Percentiles rank a stretch among this genome's conserved stretches.
Evolutionary conservation across 169 alveolate genomes (phyloP).

Genomic region (Plasmodium vinckei): DNA sequence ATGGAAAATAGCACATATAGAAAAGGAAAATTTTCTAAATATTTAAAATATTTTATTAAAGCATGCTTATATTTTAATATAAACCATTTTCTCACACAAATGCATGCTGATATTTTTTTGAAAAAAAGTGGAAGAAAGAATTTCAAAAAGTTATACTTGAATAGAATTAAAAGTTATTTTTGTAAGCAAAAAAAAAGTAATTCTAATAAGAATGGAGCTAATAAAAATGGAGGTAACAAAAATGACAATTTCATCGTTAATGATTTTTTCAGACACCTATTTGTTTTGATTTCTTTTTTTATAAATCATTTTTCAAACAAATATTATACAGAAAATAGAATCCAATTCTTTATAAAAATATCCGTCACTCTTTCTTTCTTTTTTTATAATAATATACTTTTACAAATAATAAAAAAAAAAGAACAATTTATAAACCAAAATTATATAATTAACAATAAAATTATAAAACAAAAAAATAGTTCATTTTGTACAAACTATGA

Average conservation of each 20-base stretch:
- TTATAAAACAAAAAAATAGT: slow-evolving; percentile 10
- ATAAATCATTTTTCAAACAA: slow-evolving; percentile 52
- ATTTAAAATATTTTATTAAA: slow-evolving; percentile 36
- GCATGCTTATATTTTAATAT: slow-evolving; percentile 70
- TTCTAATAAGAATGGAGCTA: background rate
- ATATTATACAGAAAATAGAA: slow-evolving; percentile 6
- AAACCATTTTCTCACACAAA: slow-evolving; percentile 48
- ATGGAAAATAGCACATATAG: slow-evolving; percentile 28
- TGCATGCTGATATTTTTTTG: slow-evolving; percentile 34
- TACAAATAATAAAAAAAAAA: slow-evolving; percentile 33
- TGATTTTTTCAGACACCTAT: slow-evolving; percentile 67
- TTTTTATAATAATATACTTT: slow-evolving; percentile 60
- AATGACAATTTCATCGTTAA: slow-evolving; percentile 20
- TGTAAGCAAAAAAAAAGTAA: slow-evolving; percentile 14
- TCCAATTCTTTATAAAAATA: slow-evolving; percentile 38
- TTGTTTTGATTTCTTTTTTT: slow-evolving; percentile 59
- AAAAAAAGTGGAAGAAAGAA: slow-evolving; percentile 16
- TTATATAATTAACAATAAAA: slow-evolving; percentile 9
- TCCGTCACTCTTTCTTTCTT: slow-evolving; percentile 47
- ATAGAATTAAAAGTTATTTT: slow-evolving; percentile 48
- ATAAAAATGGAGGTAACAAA: background rate
- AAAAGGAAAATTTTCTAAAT: slow-evolving; percentile 40
- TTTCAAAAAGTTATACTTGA: slow-evolving; percentile 32
- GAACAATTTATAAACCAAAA: slow-evolving; percentile 31
- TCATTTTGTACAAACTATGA: slow-evolving; percentile 36